A percentile compares a stretch with the other conserved stretches of the same genome.
phyloP scores from a whole-genome alignment of 176 grass and related monocot species.

The Oryza officinalis region DNA sequence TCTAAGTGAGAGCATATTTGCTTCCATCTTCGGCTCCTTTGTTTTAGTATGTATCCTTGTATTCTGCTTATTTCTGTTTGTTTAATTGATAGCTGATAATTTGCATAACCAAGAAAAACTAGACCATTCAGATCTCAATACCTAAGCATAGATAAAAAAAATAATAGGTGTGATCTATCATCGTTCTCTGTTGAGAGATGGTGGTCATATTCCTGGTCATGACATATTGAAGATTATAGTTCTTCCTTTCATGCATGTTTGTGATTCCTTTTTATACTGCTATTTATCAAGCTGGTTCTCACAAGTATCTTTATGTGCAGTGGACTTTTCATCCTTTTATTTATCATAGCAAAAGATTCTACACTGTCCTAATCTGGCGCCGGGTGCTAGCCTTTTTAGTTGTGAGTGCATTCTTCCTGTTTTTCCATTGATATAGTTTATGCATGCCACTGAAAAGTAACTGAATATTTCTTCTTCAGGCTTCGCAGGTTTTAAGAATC shows the following conservation, averaged over 20 bases:
- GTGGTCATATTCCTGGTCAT: background rate
- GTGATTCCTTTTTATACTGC: background rate
- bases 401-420: constrained; percentile 56
- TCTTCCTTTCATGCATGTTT: background rate
- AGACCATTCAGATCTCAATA: background rate
- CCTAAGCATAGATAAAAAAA: background rate
- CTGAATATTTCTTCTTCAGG: constrained; percentile 47
- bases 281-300: constrained; percentile 18
- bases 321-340: constrained; percentile 99
- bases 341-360: constrained; percentile 87
- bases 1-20: constrained; percentile 81
- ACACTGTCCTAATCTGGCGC: constrained; percentile 88
- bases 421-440: constrained; percentile 23
- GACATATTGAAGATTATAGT: background rate
- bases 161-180: background rate
- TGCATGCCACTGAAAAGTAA: constrained; percentile 6
- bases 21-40: constrained; percentile 83
- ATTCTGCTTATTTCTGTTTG: background rate
- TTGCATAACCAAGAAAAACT: constrained; percentile 9
- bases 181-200: background rate
- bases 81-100: constrained; percentile 7
- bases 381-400: constrained; percentile 93
- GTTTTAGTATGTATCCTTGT: constrained; percentile 58
- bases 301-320: constrained; percentile 51
- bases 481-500: constrained; percentile 90